These are phyloP conservation scores for Cyberlindnera maclurae DNA, from an alignment of 805 yeast genomes.

Conservation along the genomic window DNA sequence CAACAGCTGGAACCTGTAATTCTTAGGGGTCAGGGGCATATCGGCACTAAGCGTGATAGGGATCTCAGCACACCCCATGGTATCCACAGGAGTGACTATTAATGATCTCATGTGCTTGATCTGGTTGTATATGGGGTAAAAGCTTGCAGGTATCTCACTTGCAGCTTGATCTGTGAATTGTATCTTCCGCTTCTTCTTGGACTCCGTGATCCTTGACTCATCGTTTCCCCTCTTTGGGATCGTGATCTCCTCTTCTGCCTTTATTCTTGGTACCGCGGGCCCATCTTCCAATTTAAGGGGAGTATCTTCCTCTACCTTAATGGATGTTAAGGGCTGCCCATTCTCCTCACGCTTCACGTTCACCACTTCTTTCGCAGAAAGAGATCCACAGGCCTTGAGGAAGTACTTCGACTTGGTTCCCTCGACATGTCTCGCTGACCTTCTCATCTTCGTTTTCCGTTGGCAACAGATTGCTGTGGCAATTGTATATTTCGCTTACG, in stretches of 20 bases:
- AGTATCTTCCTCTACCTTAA: too few species aligned
- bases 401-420: conserved; percentile 2
- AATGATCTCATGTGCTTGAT: conserved; percentile 60
- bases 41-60: conserved; percentile 33
- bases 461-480: neutral
- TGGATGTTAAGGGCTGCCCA: neutral
- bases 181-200: neutral
- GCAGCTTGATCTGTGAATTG: neutral
- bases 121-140: conserved; percentile 49
- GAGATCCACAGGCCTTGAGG: neutral
- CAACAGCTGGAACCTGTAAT: conserved; percentile 63
- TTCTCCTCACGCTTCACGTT: conserved; percentile 5
- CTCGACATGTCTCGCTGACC: neutral
- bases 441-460: neutral
- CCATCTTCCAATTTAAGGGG: too few species aligned
- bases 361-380: conserved; percentile 4
- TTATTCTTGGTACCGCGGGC: neutral
- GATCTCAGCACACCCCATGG: conserved; percentile 72
- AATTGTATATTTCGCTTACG: too few species aligned
- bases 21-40: conserved; percentile 26
- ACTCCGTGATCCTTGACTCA: neutral
- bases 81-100: conserved; percentile 78
- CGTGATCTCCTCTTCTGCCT: neutral
- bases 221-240: too few species aligned
- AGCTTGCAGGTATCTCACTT: conserved; percentile 34